These are phyloP conservation scores for Malassezia obtusa DNA, from an alignment of 1,284 basidiomycete species.

Conservation along the genomic window DNA sequence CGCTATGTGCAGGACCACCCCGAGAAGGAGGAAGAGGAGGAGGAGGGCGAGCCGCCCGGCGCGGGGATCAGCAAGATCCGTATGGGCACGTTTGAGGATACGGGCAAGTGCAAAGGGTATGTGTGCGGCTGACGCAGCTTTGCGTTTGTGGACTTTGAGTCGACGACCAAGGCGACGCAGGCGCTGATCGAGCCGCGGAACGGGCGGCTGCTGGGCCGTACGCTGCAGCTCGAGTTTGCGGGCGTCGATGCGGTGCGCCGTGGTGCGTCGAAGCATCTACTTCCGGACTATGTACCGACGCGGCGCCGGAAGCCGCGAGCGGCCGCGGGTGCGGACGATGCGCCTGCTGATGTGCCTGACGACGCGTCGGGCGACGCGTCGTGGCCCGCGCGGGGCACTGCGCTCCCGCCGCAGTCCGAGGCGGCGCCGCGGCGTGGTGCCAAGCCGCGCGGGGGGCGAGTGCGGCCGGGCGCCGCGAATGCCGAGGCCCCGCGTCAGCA, in stretches of 20 bases:
- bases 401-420: conserved; percentile 43
- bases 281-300: conserved; percentile 22
- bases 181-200: conserved; percentile 75
- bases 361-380: background rate
- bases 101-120: conserved; percentile 84
- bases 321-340: conserved; percentile 10
- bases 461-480: conserved; percentile 16
- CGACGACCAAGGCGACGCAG: conserved; percentile 65
- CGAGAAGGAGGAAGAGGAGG: conserved; percentile 39
- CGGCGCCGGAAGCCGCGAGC: conserved; percentile 21
- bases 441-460: conserved; percentile 16
- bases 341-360: conserved; percentile 10
- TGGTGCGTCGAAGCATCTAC: conserved; percentile 25
- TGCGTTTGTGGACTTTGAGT: conserved; percentile 86
- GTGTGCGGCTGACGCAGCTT: conserved; percentile 57
- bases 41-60: background rate
- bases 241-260: conserved; percentile 65
- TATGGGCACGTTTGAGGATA: conserved; percentile 90
- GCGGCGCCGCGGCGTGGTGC: background rate
- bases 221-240: conserved; percentile 78
- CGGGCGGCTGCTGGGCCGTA: conserved; percentile 69
- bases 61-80: conserved; percentile 76
- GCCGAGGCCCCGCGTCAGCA: conserved; percentile 11
- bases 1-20: conserved; percentile 17
- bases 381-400: background rate